These are phyloP conservation scores for Fusarium mexicanum DNA, from an alignment of 2,329 filamentous ascomycete genomes.

Conservation along the genomic window DNA sequence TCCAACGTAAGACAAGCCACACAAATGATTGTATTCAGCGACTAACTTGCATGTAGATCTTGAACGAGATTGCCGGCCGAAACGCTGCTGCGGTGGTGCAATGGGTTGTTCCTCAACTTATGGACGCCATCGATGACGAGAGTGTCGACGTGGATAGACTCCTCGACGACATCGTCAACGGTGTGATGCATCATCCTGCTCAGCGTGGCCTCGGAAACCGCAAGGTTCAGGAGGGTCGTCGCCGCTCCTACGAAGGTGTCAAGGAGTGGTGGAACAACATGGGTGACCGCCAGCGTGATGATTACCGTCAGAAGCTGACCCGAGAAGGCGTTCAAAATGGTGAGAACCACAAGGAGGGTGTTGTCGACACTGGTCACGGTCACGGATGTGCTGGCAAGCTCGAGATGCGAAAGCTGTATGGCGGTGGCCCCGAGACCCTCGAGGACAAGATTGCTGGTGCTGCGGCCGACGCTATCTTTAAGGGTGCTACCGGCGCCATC, in stretches of 20 bases:
- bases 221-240: conserved; percentile 76
- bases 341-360: conserved; percentile 86
- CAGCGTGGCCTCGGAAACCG: conserved; percentile 76
- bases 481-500: conserved; percentile 64
- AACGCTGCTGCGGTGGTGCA: conserved; percentile 80
- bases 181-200: conserved; percentile 89
- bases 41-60: conserved; percentile 55
- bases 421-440: conserved; percentile 55
- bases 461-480: conserved; percentile 66
- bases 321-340: conserved; percentile 80
- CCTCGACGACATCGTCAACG: conserved; percentile 79
- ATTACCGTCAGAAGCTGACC: conserved; percentile 78
- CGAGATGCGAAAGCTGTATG: conserved; percentile 76
- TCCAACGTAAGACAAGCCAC: conserved; percentile 68
- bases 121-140: conserved; percentile 87
- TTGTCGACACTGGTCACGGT: conserved; percentile 83
- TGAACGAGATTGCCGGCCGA: conserved; percentile 89
- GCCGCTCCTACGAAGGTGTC: conserved; percentile 81
- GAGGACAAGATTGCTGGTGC: conserved; percentile 67
- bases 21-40: neutral
- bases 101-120: conserved; percentile 90
- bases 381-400: conserved; percentile 85
- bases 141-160: conserved; percentile 73
- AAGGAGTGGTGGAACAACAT: conserved; percentile 84
- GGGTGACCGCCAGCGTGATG: conserved; percentile 68